Evolutionary conservation across 139 green algal species (phyloP).

Genomic region (Coelastrella sp.): DNA sequence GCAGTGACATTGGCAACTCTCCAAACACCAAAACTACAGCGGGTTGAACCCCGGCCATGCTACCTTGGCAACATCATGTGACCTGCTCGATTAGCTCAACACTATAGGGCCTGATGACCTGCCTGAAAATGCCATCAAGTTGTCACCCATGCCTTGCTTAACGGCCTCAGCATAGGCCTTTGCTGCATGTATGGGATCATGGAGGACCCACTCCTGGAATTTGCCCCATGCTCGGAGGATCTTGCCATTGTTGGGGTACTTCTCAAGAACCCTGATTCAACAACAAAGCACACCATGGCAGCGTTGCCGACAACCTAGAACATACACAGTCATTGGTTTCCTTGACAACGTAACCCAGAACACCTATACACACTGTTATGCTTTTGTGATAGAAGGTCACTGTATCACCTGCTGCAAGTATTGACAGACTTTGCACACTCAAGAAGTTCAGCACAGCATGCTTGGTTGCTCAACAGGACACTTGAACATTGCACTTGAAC

Average conservation of each 20-base stretch:
- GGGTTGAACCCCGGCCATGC: too few species aligned
- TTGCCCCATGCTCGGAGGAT: conserved; percentile 56
- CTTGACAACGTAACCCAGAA: background rate
- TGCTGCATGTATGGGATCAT: conserved; percentile 51
- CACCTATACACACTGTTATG: too few species aligned
- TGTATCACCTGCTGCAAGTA: background rate
- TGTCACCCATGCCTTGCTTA: conserved; percentile 31
- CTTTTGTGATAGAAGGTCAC: too few species aligned
- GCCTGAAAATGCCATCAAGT: conserved; percentile 29
- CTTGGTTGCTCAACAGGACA: background rate
- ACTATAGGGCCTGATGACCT: too few species aligned
- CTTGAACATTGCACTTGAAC: too few species aligned
- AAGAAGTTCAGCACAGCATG: background rate
- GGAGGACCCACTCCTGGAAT: conserved; percentile 56
- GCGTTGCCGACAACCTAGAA: background rate
- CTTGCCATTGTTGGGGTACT: conserved; percentile 51
- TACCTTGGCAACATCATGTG: too few species aligned
- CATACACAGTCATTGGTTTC: background rate
- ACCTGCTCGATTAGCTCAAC: too few species aligned
- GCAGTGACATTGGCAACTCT: too few species aligned
- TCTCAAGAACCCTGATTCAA: conserved; percentile 42
- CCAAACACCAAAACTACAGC: background rate
- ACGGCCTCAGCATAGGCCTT: conserved; percentile 44
- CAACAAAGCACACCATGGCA: background rate
- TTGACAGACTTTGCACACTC: background rate